phyloP scores from a whole-genome alignment of 1,284 basidiomycete species.

The Cerrena zonata region DNA sequence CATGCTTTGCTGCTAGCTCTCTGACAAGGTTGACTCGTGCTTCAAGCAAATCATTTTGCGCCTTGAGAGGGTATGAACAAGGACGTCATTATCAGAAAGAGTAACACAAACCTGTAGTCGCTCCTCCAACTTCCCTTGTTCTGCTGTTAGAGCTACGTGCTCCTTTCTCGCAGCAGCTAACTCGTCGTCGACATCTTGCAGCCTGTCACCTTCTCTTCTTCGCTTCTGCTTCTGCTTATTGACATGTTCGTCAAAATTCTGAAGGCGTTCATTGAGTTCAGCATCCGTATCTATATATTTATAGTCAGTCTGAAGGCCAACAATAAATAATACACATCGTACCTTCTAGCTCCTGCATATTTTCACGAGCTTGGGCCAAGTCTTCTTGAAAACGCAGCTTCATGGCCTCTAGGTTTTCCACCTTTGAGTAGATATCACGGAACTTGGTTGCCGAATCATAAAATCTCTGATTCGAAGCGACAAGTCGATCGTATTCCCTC shows the following conservation, averaged over 20 bases:
- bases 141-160: constrained; percentile 52
- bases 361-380: constrained; percentile 60
- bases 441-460: constrained; percentile 83
- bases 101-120: constrained; percentile 52
- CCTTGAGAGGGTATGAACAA: constrained; percentile 37
- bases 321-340: constrained; percentile 10
- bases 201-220: constrained; percentile 41
- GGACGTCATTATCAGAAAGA: background rate
- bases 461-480: constrained; percentile 74
- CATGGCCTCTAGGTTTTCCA: constrained; percentile 63
- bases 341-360: constrained; percentile 74
- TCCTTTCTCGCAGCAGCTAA: constrained; percentile 45
- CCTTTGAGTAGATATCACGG: constrained; percentile 73
- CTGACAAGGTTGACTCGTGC: constrained; percentile 74
- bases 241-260: constrained; percentile 70
- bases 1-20: constrained; percentile 62
- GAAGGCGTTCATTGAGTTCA: constrained; percentile 63
- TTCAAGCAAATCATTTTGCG: constrained; percentile 67
- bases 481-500: constrained; percentile 59
- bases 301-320: no score
- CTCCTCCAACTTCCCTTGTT: constrained; percentile 57
- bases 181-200: constrained; percentile 62
- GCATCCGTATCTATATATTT: constrained; percentile 69
- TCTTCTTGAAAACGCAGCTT: constrained; percentile 52
- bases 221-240: constrained; percentile 48